Conservation (phyloP, 345 rosid genomes). For the Arabis alpina region DNA sequence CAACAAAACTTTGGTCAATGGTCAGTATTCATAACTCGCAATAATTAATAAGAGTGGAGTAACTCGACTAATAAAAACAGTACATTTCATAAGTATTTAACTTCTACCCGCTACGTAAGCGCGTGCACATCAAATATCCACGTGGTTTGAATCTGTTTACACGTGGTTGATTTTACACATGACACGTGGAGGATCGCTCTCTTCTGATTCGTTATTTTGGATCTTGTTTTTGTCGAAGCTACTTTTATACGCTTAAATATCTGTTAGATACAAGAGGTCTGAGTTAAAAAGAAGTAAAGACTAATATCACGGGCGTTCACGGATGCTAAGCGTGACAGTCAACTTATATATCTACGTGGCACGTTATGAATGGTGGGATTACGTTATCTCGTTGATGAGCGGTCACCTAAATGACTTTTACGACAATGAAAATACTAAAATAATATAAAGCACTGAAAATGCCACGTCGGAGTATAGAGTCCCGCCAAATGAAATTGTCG, state of each 20-base stretch:
- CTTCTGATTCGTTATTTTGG: conserved; percentile 47
- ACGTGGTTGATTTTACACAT: conserved; percentile 33
- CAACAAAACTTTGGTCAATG: conserved; percentile 38
- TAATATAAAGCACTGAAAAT: conserved; percentile 25
- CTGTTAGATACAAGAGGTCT: background rate
- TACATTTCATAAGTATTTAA: background rate
- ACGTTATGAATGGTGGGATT: conserved; percentile 21
- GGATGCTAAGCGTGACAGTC: background rate
- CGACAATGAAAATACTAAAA: conserved; percentile 6
- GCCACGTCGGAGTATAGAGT: conserved; percentile 56
- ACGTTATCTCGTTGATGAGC: conserved; percentile 27
- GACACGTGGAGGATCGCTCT: conserved; percentile 16
- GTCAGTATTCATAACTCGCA: conserved; percentile 34
- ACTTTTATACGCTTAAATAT: conserved; percentile 18
- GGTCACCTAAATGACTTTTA: conserved; percentile 10
- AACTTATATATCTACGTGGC: no score
- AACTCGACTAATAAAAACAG: conserved; percentile 8
- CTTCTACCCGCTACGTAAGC: conserved; percentile 44
- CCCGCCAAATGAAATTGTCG: conserved; percentile 42
- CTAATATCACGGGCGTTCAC: conserved; percentile 17
- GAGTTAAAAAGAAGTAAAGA: background rate
- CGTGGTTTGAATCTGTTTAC: conserved; percentile 9
- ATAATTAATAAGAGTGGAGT: conserved; percentile 32
- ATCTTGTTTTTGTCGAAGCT: conserved; percentile 48
- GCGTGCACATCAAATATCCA: conserved; percentile 32